Percentiles rank a stretch among this genome's conserved stretches.
These are phyloP conservation scores for Trypethelium eluteriae DNA, from an alignment of 495 filamentous ascomycete genomes.

Conservation along the genomic window DNA sequence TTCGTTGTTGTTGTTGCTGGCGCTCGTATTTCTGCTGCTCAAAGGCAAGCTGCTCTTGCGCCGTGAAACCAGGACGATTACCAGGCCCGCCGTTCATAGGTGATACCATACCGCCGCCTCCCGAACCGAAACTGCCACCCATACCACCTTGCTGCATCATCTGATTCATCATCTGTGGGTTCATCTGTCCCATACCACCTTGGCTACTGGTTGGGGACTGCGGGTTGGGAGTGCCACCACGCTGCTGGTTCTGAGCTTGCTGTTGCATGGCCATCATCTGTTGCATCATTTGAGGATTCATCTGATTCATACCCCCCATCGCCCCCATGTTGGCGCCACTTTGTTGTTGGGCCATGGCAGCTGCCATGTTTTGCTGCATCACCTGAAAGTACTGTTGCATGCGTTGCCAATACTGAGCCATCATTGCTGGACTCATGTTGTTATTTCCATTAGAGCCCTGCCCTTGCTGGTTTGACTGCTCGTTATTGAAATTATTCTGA, in stretches of 20 bases:
- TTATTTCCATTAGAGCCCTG: slow-evolving; percentile 23
- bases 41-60: slow-evolving; percentile 70
- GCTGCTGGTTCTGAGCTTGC: slow-evolving; percentile 8
- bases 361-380: slow-evolving; percentile 76
- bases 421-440: slow-evolving; percentile 86
- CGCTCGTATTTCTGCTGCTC: slow-evolving; percentile 84
- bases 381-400: slow-evolving; percentile 94
- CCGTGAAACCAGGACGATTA: slow-evolving; percentile 44
- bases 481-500: slow-evolving; percentile 30
- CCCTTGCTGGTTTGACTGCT: slow-evolving; percentile 27
- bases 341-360: slow-evolving; percentile 32
- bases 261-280: slow-evolving; percentile 22
- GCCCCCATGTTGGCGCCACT: slow-evolving; percentile 28
- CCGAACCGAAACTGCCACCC: slow-evolving; percentile 17
- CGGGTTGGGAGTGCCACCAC: slow-evolving; percentile 40
- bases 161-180: slow-evolving; percentile 69
- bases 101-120: slow-evolving; percentile 19
- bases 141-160: slow-evolving; percentile 42
- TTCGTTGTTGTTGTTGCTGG: slow-evolving; percentile 50
- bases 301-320: slow-evolving; percentile 46
- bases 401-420: slow-evolving; percentile 94
- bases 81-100: slow-evolving; percentile 16
- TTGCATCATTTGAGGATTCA: slow-evolving; percentile 33
- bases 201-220: slow-evolving; percentile 22
- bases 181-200: slow-evolving; percentile 39